Evolutionary conservation across 306 rosid genomes (phyloP).

Genomic region (Malus domestica): ASM211411v1 NC_041796.1:25978501-25979000

Average conservation of each 20-base stretch:
- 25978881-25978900: constrained; percentile 41
- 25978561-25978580: constrained; percentile 31
- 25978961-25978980: neutral
- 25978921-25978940: constrained; percentile 35
- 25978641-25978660: constrained; percentile 27
- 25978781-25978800: constrained; percentile 36
- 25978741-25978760: constrained; percentile 23
- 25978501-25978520: constrained; percentile 99
- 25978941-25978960: constrained; percentile 41
- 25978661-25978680: constrained; percentile 36
- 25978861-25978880: constrained; percentile 29
- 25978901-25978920: constrained; percentile 30
- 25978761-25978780: constrained; percentile 30
- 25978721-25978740: constrained; percentile 17
- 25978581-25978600: constrained; percentile 33
- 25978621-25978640: constrained; percentile 25
- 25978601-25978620: constrained; percentile 36
- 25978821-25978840: constrained; percentile 34
- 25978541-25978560: constrained; percentile 50
- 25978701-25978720: constrained; percentile 31
- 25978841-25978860: constrained; percentile 38
- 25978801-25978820: constrained; percentile 36
- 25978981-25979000: neutral
- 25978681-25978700: constrained; percentile 31
- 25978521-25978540: constrained; percentile 86